Evolutionary conservation across 148 eudicot genomes (phyloP).

Genomic region (Rhododendron griersonianum): DNA sequence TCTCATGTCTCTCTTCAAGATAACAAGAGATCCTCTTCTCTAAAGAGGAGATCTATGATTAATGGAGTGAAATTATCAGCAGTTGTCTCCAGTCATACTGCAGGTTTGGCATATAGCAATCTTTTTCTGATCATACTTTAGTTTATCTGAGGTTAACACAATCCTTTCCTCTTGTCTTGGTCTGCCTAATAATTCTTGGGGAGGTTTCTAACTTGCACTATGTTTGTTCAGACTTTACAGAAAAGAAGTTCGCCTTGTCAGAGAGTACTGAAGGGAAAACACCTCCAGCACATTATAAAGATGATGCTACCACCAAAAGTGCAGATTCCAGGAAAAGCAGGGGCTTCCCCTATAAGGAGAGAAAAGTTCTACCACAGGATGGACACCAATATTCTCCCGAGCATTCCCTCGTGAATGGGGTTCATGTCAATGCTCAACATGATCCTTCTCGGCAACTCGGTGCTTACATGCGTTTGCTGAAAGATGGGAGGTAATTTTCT

Average conservation of each 20-base stretch:
- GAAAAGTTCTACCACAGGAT: slow-evolving; percentile 16
- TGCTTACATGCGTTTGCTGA: slow-evolving; percentile 55
- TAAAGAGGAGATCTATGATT: slow-evolving; percentile 17
- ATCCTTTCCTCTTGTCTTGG: neutral
- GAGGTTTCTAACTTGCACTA: slow-evolving; percentile 4
- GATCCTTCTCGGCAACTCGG: slow-evolving; percentile 30
- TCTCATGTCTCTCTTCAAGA: slow-evolving; percentile 24
- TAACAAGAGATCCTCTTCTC: slow-evolving; percentile 22
- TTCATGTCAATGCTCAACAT: slow-evolving; percentile 19
- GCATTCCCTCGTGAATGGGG: slow-evolving; percentile 18
- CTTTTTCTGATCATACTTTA: slow-evolving; percentile 7
- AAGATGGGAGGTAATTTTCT: slow-evolving; percentile 66
- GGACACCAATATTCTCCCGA: slow-evolving; percentile 20
- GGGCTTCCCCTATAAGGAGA: slow-evolving; percentile 29
- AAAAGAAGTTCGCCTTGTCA: slow-evolving; percentile 16
- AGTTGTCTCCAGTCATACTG: slow-evolving; percentile 20
- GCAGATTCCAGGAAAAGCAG: slow-evolving; percentile 28
- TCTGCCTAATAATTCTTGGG: neutral
- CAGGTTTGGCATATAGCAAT: slow-evolving; percentile 40
- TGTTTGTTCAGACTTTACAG: neutral
- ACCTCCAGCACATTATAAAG: slow-evolving; percentile 27
- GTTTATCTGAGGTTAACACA: slow-evolving; percentile 5
- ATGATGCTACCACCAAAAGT: slow-evolving; percentile 23
- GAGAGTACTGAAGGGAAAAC: slow-evolving; percentile 32
- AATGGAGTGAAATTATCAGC: slow-evolving; percentile 24